A percentile compares a stretch with the other conserved stretches of the same genome.
phyloP scores from a whole-genome alignment of 257 asterid species.

The Penstemon barbatus region DNA sequence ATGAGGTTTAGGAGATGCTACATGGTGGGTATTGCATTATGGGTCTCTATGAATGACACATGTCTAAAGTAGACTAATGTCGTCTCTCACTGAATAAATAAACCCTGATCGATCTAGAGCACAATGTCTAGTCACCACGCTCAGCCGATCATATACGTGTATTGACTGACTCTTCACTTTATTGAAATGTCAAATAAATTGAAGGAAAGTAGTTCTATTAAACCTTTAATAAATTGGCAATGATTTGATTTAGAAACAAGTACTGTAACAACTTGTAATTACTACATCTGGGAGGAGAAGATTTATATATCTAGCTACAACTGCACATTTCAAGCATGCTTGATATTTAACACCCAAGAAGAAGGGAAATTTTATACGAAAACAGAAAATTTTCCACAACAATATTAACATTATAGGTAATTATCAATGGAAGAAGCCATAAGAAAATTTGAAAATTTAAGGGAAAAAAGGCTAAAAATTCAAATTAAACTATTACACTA shows the following conservation, averaged over 20 bases:
- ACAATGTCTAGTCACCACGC: slow-evolving; percentile 13
- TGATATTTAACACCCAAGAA: neutral
- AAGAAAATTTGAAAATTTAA: neutral
- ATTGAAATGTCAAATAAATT: neutral
- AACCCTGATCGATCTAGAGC: neutral
- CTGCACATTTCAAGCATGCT: neutral
- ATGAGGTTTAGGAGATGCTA: no score
- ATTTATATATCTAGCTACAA: no score
- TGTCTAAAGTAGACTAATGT: no score
- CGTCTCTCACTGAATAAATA: neutral
- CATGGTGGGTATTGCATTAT: no score
- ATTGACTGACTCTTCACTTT: slow-evolving; percentile 21
- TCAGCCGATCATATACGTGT: neutral
- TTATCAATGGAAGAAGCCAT: slow-evolving; percentile 6
- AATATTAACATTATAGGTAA: neutral
- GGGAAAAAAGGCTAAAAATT: neutral
- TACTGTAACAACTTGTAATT: neutral
- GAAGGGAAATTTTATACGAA: neutral
- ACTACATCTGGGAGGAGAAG: no score
- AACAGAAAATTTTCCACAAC: neutral
- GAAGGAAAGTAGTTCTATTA: neutral
- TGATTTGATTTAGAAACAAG: neutral
- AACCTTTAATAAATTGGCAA: neutral
- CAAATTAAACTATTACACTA: neutral
- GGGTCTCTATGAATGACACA: no score